Conservation (phyloP, 179 eudicot genomes). For the Beta macrorhiza region DNA sequence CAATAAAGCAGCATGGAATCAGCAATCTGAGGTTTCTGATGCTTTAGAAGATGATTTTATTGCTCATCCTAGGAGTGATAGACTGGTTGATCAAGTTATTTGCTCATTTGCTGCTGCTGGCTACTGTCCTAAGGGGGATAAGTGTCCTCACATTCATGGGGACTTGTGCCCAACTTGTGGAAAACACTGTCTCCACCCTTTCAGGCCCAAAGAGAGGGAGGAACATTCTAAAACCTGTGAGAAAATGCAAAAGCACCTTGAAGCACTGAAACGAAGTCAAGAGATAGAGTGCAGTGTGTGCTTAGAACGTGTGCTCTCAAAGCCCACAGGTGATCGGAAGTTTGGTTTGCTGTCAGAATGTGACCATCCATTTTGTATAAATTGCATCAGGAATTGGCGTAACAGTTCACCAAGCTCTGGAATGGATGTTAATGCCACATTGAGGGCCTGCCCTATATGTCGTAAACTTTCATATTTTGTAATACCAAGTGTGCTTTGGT, state of each 20-base stretch:
- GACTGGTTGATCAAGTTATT: slow-evolving; percentile 55
- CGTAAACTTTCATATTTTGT: slow-evolving; percentile 92
- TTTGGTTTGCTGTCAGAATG: slow-evolving; percentile 93
- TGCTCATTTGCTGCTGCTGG: slow-evolving; percentile 95
- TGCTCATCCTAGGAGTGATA: slow-evolving; percentile 36
- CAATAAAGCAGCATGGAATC: slow-evolving; percentile 45
- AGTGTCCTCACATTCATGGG: slow-evolving; percentile 89
- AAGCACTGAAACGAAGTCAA: slow-evolving; percentile 74
- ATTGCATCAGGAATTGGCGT: slow-evolving; percentile 96
- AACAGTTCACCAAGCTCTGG: slow-evolving; percentile 80
- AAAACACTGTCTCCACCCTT: slow-evolving; percentile 84
- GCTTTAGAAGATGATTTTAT: slow-evolving; percentile 32
- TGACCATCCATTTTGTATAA: slow-evolving; percentile 88
- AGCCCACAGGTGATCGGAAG: slow-evolving; percentile 67
- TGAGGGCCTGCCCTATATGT: slow-evolving; percentile 95
- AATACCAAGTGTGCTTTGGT: slow-evolving; percentile 97
- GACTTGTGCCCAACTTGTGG: slow-evolving; percentile 76
- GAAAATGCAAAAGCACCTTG: slow-evolving; percentile 72
- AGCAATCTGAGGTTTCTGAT: slow-evolving; percentile 30
- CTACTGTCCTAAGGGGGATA: slow-evolving; percentile 75
- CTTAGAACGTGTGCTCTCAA: slow-evolving; percentile 84
- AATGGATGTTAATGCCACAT: slow-evolving; percentile 80
- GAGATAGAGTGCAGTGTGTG: slow-evolving; percentile 96
- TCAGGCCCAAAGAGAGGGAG: slow-evolving; percentile 73
- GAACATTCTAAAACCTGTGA: slow-evolving; percentile 65